Percentiles rank a stretch among this genome's conserved stretches.
These are phyloP conservation scores for Triticum timopheevii DNA, from an alignment of 176 grass and related monocot species.

Conservation along the genomic window DNA sequence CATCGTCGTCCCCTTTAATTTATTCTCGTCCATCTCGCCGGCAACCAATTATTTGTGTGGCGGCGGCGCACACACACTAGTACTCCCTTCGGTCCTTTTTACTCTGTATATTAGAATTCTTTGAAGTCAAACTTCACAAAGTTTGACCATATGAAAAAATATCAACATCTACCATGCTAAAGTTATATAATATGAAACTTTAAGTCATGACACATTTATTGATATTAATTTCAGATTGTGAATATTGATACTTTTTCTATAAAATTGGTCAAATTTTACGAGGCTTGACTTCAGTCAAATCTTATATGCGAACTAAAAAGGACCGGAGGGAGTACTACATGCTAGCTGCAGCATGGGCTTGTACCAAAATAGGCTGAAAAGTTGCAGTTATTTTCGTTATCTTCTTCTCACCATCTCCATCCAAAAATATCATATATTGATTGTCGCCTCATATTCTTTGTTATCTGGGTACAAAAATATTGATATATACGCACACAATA, in stretches of 20 bases:
- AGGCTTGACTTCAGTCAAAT: no score
- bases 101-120: no score
- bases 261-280: no score
- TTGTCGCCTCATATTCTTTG: background rate
- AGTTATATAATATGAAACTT: no score
- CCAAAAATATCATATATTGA: background rate
- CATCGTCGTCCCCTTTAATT: background rate
- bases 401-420: background rate
- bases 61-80: background rate
- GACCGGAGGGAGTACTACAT: background rate
- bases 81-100: no score
- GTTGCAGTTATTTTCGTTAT: constrained; percentile 13
- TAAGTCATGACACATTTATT: no score
- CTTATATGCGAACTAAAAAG: no score
- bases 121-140: no score
- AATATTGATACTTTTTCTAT: no score
- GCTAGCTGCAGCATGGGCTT: constrained; percentile 27
- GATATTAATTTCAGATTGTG: no score
- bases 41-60: background rate
- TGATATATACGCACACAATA: background rate
- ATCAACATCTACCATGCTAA: no score
- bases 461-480: constrained; percentile 4
- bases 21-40: constrained; percentile 7
- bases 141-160: no score
- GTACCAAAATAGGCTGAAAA: constrained; percentile 24